These are phyloP conservation scores for Trichophyton mentagrophytes DNA, from an alignment of 2,329 filamentous ascomycete genomes.

Conservation along the genomic window DNA sequence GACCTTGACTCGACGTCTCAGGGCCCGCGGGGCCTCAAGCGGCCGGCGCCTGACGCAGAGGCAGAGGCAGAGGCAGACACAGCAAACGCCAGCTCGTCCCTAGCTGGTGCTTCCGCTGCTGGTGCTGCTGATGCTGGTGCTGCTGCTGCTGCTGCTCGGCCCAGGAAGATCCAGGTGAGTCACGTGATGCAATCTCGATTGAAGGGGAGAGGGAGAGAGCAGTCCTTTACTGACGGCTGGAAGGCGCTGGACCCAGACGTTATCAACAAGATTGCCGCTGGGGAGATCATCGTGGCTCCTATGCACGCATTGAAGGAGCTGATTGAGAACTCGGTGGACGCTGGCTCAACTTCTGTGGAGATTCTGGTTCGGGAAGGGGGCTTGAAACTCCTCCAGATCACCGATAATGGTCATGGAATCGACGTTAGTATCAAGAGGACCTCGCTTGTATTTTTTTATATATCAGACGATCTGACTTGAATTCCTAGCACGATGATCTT, in stretches of 20 bases:
- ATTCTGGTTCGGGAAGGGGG: conserved; percentile 90
- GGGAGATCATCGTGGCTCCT: conserved; percentile 94
- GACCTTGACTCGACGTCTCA: conserved; percentile 25
- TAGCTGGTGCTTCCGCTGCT: neutral
- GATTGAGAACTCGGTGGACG: conserved; percentile 93
- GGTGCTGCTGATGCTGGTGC: conserved; percentile 13
- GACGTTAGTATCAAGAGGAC: conserved; percentile 46
- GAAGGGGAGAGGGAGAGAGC: neutral
- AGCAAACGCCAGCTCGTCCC: conserved; percentile 18
- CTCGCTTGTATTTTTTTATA: neutral
- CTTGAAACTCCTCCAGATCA: conserved; percentile 88
- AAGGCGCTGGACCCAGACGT: conserved; percentile 82
- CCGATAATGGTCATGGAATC: conserved; percentile 92
- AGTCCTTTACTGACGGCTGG: neutral
- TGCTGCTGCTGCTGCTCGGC: conserved; percentile 21
- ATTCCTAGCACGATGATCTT: conserved; percentile 66
- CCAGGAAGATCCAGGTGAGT: conserved; percentile 40
- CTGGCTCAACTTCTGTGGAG: conserved; percentile 84
- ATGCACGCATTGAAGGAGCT: conserved; percentile 93
- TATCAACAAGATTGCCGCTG: conserved; percentile 95
- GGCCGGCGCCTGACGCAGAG: conserved; percentile 34
- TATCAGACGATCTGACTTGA: neutral
- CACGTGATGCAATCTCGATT: conserved; percentile 8
- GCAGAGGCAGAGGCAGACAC: conserved; percentile 22
- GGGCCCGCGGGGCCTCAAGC: conserved; percentile 34